A percentile compares a stretch with the other conserved stretches of the same genome.
Conservation (phyloP, 805 yeast species). For the Metschnikowia gelsemii region DNA sequence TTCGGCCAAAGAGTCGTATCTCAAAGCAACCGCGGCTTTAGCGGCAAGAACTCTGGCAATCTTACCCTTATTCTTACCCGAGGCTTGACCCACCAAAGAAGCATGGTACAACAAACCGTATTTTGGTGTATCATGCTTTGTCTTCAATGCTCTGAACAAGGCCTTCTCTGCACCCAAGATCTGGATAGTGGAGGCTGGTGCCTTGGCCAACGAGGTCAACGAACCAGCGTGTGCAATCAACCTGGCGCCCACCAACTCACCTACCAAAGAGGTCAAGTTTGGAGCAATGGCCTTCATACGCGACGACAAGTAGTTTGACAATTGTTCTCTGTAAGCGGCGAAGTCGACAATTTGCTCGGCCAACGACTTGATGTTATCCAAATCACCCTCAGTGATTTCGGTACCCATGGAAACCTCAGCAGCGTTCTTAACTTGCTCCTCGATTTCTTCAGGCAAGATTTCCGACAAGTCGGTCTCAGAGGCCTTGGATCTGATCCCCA, state of each 20-base stretch:
- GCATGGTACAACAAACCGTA: slow-evolving; percentile 95
- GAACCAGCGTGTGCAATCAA: slow-evolving; percentile 98
- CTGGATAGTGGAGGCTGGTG: slow-evolving; percentile 99
- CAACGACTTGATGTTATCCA: slow-evolving; percentile 80
- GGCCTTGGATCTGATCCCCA: slow-evolving; percentile 94
- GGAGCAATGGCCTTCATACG: slow-evolving; percentile 99
- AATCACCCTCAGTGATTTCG: slow-evolving; percentile 89
- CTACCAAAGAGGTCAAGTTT: slow-evolving; percentile 91
- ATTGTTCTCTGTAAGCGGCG: slow-evolving; percentile 93
- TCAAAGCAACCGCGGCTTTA: slow-evolving; percentile 93
- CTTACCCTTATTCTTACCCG: slow-evolving; percentile 97
- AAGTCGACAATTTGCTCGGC: slow-evolving; percentile 97
- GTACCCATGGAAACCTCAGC: slow-evolving; percentile 99
- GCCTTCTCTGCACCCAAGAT: slow-evolving; percentile 98
- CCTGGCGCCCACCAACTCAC: slow-evolving; percentile 99
- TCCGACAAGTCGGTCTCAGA: slow-evolving; percentile 75
- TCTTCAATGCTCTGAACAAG: slow-evolving; percentile 90
- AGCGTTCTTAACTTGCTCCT: slow-evolving; percentile 76
- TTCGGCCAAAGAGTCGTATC: slow-evolving; percentile 96
- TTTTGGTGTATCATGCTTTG: slow-evolving; percentile 95
- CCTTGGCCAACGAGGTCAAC: slow-evolving; percentile 91
- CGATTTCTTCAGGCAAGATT: slow-evolving; percentile 47
- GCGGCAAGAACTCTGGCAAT: slow-evolving; percentile 98
- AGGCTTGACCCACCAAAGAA: slow-evolving; percentile 89
- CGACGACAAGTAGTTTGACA: slow-evolving; percentile 83